Conservation (phyloP, 306 rosid species). For the Ziziphus jujuba region DNA sequence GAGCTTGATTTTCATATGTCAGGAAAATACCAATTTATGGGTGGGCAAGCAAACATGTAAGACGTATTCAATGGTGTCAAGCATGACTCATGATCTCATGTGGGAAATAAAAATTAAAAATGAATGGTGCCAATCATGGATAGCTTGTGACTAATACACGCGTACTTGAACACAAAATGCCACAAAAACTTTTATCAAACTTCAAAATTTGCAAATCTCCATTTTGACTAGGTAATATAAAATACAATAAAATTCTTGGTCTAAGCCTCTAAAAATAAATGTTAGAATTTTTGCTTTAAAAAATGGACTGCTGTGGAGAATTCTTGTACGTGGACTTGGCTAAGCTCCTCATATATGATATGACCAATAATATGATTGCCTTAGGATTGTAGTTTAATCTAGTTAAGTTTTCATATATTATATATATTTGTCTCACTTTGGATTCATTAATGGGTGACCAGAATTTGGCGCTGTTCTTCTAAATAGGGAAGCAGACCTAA, state of each 20-base stretch:
- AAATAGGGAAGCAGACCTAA: constrained; percentile 11
- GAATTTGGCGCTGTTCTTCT: neutral
- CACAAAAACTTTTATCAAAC: neutral
- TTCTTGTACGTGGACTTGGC: neutral
- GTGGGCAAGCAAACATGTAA: constrained; percentile 15
- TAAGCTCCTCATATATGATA: neutral
- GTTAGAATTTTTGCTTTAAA: too few relatives aligned
- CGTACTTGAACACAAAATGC: neutral
- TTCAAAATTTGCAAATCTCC: neutral
- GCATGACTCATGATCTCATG: constrained; percentile 13
- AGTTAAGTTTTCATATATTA: too few relatives aligned
- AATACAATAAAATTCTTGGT: neutral
- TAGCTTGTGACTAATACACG: constrained; percentile 18
- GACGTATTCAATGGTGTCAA: constrained; percentile 13
- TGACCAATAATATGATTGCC: neutral
- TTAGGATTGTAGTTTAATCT: neutral
- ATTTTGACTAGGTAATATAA: constrained; percentile 1
- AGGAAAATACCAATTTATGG: constrained; percentile 7
- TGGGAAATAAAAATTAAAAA: constrained; percentile 1
- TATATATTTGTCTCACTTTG: too few relatives aligned
- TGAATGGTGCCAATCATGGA: constrained; percentile 11
- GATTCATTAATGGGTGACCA: neutral
- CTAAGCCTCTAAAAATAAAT: too few relatives aligned
- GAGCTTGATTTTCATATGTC: too few relatives aligned
- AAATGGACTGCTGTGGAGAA: neutral